Conservation (phyloP, 164 flowering plant genomes). For the Santalum album region DNA sequence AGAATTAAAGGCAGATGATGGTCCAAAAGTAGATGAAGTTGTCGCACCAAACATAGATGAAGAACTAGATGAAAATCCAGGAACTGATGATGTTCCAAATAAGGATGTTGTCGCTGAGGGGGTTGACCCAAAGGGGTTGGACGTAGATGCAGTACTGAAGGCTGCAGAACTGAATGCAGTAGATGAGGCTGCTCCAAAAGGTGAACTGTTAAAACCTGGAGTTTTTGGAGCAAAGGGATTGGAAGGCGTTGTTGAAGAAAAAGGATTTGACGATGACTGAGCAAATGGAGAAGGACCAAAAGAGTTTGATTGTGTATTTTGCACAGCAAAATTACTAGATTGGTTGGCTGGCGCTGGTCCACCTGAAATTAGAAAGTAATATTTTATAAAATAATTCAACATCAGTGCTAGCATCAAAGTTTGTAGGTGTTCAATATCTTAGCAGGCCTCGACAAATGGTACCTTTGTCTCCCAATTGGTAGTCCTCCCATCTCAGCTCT, state of each 20-base stretch:
- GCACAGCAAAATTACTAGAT: conserved; percentile 35
- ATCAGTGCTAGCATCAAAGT: background rate
- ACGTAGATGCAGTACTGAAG: too few species aligned
- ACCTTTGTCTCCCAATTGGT: conserved; percentile 92
- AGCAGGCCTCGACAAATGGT: conserved; percentile 1
- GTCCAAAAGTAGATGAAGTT: conserved; percentile 40
- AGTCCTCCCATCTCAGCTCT: conserved; percentile 98
- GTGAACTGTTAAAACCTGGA: conserved; percentile 25
- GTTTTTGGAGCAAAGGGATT: conserved; percentile 61
- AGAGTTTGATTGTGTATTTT: conserved; percentile 35
- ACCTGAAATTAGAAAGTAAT: conserved; percentile 36
- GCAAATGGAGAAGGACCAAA: conserved; percentile 48
- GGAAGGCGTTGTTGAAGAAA: conserved; percentile 37
- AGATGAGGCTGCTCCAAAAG: conserved; percentile 51
- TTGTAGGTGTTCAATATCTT: background rate
- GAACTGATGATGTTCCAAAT: conserved; percentile 47
- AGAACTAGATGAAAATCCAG: conserved; percentile 45
- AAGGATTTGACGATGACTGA: conserved; percentile 59
- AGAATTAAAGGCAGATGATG: conserved; percentile 53
- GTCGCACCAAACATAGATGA: conserved; percentile 57
- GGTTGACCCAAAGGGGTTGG: conserved; percentile 47
- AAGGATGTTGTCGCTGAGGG: conserved; percentile 44
- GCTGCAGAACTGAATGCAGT: too few species aligned
- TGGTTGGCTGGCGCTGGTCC: conserved; percentile 77
- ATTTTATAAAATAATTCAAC: background rate